phyloP scores from a whole-genome alignment of 352 stramenopile genomes.

The Poterioochromonas sp. region DNA sequence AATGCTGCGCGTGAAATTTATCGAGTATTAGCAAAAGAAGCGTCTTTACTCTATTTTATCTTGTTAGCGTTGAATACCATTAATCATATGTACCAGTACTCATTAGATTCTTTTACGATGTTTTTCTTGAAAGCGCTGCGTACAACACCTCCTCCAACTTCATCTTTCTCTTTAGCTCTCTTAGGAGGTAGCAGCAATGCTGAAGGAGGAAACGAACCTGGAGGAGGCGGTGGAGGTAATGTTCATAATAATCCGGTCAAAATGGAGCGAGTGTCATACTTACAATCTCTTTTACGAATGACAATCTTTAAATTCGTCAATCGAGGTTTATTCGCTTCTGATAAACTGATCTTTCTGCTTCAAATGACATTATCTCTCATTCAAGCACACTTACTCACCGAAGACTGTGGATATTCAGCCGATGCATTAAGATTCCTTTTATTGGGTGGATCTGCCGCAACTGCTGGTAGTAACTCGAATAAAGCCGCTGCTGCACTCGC shows the following conservation, averaged over 20 bases:
- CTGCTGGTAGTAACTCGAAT: no score
- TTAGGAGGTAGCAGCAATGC: constrained; percentile 42
- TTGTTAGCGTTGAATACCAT: constrained; percentile 73
- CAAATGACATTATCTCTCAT: constrained; percentile 72
- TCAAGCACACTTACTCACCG: constrained; percentile 43
- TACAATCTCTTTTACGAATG: constrained; percentile 66
- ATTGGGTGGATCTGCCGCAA: no score
- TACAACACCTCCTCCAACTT: not conserved
- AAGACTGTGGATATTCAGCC: constrained; percentile 55
- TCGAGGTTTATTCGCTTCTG: constrained; percentile 76
- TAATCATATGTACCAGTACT: constrained; percentile 86
- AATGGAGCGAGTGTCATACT: constrained; percentile 45
- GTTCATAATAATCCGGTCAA: constrained; percentile 51
- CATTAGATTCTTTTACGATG: constrained; percentile 67
- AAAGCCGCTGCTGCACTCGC: constrained; percentile 58
- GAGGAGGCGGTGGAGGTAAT: not conserved
- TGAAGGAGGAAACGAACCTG: constrained; percentile 22
- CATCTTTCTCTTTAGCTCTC: no score
- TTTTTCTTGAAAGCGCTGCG: constrained; percentile 53
- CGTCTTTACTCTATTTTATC: constrained; percentile 80
- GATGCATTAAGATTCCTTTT: constrained; percentile 67
- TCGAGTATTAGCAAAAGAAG: constrained; percentile 68
- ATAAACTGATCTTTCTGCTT: constrained; percentile 75
- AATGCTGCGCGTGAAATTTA: constrained; percentile 80
- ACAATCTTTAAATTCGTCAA: constrained; percentile 76